A percentile compares a stretch with the other conserved stretches of the same genome.
These are phyloP conservation scores for Dothiorella sarmentorum DNA, from an alignment of 2,329 filamentous ascomycete species.

Conservation along the genomic window DNA sequence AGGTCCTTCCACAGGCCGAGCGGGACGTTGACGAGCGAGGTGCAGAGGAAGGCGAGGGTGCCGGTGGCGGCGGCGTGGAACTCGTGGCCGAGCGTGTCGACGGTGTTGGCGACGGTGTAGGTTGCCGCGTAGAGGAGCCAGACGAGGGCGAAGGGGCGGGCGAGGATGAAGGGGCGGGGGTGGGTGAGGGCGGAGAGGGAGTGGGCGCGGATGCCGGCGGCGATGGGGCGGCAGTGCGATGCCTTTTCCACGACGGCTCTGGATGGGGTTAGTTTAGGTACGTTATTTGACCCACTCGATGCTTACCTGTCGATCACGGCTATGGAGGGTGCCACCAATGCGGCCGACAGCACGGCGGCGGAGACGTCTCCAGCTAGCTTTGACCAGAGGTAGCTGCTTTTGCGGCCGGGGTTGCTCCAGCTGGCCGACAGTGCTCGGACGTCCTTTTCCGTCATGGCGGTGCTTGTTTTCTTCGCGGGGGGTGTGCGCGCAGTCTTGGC, in stretches of 20 bases:
- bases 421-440: not conserved
- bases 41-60: conserved; percentile 28
- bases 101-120: conserved; percentile 28
- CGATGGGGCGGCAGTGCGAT: conserved; percentile 22
- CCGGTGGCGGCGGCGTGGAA: conserved; percentile 20
- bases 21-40: conserved; percentile 28
- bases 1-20: conserved; percentile 31
- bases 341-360: conserved; percentile 28
- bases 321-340: conserved; percentile 26
- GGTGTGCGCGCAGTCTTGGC: too few relatives aligned
- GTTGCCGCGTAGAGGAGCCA: conserved; percentile 31
- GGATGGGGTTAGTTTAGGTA: not conserved
- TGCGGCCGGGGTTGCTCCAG: not conserved
- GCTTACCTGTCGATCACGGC: conserved; percentile 30
- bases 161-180: conserved; percentile 26
- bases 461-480: not conserved
- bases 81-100: conserved; percentile 24
- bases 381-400: not conserved
- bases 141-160: conserved; percentile 29
- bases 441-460: not conserved
- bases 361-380: conserved; percentile 26
- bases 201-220: conserved; percentile 23
- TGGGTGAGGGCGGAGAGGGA: conserved; percentile 25
- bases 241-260: conserved; percentile 29
- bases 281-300: not conserved